These are phyloP conservation scores for Colletotrichum somersetense DNA, from an alignment of 2,329 filamentous ascomycete species.

Conservation along the genomic window DNA sequence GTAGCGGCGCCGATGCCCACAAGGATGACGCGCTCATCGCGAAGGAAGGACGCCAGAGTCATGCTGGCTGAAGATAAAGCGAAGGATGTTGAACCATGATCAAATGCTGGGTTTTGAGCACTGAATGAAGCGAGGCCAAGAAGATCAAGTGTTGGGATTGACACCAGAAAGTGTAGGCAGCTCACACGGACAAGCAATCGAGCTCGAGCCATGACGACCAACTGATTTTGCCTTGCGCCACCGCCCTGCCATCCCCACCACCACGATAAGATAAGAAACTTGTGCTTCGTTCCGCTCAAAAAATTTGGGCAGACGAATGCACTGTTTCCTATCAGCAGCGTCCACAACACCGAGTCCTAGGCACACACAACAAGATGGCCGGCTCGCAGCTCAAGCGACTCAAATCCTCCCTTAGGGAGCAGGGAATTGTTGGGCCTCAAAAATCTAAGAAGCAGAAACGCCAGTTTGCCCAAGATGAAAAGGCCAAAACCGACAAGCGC, in stretches of 20 bases:
- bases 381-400: constrained; percentile 97
- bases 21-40: constrained; percentile 67
- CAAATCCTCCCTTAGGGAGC: constrained; percentile 89
- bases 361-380: constrained; percentile 72
- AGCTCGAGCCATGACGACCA: constrained; percentile 3
- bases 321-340: constrained; percentile 8
- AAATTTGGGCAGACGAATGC: constrained; percentile 43
- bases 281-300: constrained; percentile 41
- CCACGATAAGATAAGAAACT: constrained; percentile 47
- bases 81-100: constrained; percentile 12
- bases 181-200: background rate
- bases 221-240: constrained; percentile 43
- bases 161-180: background rate
- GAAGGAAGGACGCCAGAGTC: constrained; percentile 51
- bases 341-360: constrained; percentile 24
- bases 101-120: background rate
- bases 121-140: background rate
- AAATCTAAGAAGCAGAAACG: constrained; percentile 96
- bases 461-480: constrained; percentile 75
- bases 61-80: constrained; percentile 21
- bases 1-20: constrained; percentile 68
- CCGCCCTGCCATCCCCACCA: constrained; percentile 42
- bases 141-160: background rate
- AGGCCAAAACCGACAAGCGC: constrained; percentile 77
- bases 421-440: constrained; percentile 90